These are phyloP conservation scores for Oryza brachyantha DNA, from an alignment of 176 grass and related monocot species.

Conservation along the genomic window DNA sequence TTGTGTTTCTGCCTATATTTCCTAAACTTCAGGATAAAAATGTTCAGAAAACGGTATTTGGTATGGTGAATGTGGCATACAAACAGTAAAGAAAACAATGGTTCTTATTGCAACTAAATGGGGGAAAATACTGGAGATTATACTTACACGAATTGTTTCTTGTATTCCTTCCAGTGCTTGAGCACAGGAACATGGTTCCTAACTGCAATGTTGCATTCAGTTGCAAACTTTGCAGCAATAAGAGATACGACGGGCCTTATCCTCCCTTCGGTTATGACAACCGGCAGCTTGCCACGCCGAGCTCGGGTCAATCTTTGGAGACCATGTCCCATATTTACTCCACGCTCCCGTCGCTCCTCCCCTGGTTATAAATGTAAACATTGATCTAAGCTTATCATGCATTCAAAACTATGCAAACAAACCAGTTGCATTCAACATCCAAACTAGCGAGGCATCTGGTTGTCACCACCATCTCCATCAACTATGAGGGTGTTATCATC, in stretches of 20 bases:
- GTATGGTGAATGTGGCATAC: too few relatives aligned
- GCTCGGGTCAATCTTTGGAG: not conserved
- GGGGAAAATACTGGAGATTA: not conserved
- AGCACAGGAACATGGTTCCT: not conserved
- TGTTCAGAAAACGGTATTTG: too few relatives aligned
- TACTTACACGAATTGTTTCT: not conserved
- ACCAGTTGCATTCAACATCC: too few relatives aligned
- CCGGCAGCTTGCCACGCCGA: not conserved
- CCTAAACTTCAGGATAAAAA: too few relatives aligned
- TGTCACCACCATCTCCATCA: not conserved
- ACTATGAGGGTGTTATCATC: too few relatives aligned
- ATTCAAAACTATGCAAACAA: too few relatives aligned
- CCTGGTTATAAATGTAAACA: not conserved
- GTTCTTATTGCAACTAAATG: too few relatives aligned
- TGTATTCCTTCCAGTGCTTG: not conserved
- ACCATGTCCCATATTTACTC: not conserved
- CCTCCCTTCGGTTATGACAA: not conserved
- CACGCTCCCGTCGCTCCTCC: not conserved
- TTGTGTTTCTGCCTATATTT: too few relatives aligned
- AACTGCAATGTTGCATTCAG: not conserved
- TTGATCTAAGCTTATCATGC: too few relatives aligned
- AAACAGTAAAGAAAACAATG: too few relatives aligned
- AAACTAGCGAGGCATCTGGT: not conserved
- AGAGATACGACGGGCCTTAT: not conserved
- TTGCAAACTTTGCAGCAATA: constrained; percentile 18